Percentiles rank a stretch among this genome's conserved stretches.
phyloP scores from a whole-genome alignment of 208 protist genomes.

The Leishmania lainsoni region DNA sequence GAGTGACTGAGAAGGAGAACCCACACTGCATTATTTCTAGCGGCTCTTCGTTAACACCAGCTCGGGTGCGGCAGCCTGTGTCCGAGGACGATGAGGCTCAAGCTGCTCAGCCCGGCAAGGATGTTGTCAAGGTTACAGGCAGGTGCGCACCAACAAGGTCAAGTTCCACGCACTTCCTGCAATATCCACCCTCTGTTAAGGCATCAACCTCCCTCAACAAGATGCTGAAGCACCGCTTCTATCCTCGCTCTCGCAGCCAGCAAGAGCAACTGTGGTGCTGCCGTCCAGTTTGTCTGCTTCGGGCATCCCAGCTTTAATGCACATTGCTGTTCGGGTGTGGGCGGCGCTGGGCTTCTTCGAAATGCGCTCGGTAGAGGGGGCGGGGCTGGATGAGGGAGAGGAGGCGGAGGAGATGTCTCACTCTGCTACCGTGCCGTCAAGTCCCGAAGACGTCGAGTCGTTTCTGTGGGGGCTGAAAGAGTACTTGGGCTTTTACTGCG shows the following conservation, averaged over 20 bases:
- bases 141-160: background rate
- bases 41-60: background rate
- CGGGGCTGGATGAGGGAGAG: background rate
- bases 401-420: background rate
- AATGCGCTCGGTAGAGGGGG: constrained; percentile 18
- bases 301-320: constrained; percentile 42
- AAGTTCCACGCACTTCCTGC: background rate
- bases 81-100: background rate
- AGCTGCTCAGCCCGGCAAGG: background rate
- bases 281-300: constrained; percentile 17
- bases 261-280: constrained; percentile 12
- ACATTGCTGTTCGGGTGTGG: constrained; percentile 49
- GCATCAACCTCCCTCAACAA: background rate
- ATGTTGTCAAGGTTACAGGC: background rate
- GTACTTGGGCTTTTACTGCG: constrained; percentile 13
- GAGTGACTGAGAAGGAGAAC: background rate
- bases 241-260: background rate
- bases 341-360: constrained; percentile 55
- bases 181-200: background rate
- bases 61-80: background rate
- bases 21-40: background rate
- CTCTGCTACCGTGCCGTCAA: background rate
- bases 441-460: constrained; percentile 20
- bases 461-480: constrained; percentile 20
- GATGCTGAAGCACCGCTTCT: background rate